These are phyloP conservation scores for Crithidia expoeki DNA, from an alignment of 208 protist species.

Conservation along the genomic window DNA sequence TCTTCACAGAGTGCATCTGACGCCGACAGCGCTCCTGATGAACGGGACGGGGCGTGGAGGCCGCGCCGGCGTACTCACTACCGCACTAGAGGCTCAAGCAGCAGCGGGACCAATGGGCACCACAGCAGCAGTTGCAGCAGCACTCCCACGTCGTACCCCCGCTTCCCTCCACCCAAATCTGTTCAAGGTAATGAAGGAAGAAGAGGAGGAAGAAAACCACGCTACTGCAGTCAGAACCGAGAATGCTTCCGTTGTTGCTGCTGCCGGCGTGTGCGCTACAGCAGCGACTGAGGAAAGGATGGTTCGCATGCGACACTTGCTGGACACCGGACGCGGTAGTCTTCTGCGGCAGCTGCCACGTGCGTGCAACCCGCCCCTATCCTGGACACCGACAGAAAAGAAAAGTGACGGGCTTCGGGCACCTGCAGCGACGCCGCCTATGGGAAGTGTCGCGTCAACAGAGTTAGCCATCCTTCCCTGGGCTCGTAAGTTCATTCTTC, in stretches of 20 bases:
- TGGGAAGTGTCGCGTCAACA: background rate
- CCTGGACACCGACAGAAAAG: slow-evolving; percentile 16
- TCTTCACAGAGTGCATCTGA: slow-evolving; percentile 22
- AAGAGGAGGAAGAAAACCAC: slow-evolving; percentile 1
- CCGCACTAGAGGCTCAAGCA: background rate
- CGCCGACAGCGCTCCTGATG: background rate
- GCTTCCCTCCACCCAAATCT: slow-evolving; percentile 29
- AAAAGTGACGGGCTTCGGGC: background rate
- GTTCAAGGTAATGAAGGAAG: slow-evolving; percentile 13
- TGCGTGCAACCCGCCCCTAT: slow-evolving; percentile 20
- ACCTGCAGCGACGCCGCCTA: slow-evolving; percentile 1
- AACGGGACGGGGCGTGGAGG: background rate
- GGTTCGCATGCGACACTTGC: slow-evolving; percentile 27
- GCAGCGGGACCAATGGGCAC: background rate
- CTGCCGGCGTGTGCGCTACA: no score
- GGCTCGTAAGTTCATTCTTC: slow-evolving; percentile 42
- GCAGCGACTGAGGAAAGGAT: slow-evolving; percentile 5
- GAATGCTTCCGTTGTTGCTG: background rate
- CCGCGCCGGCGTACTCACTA: background rate
- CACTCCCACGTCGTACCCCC: slow-evolving; percentile 30
- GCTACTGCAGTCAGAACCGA: background rate
- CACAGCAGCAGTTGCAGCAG: background rate
- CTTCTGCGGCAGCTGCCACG: slow-evolving; percentile 29
- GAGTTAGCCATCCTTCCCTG: slow-evolving; percentile 28
- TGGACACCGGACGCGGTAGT: slow-evolving; percentile 32